A percentile compares a stretch with the other conserved stretches of the same genome.
Conservation (phyloP, 1,284 basidiomycete species). For the Cutaneotrichosporon dermatis region DNA sequence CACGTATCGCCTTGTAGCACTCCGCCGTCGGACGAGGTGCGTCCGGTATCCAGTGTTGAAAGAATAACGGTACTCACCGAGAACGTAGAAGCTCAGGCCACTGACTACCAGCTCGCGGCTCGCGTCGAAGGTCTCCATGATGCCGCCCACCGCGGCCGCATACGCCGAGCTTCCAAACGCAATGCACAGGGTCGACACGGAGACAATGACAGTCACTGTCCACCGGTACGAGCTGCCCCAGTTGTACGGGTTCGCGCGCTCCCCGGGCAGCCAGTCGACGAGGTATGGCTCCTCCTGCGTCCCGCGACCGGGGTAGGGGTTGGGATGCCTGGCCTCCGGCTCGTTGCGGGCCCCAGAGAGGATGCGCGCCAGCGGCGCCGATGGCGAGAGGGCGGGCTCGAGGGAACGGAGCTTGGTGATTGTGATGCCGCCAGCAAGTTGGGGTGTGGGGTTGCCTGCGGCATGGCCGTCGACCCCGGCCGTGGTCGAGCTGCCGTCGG, state of each 20-base stretch:
- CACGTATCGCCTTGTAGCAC: no score
- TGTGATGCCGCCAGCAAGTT: background rate
- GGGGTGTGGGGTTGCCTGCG: no score
- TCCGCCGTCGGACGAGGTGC: no score
- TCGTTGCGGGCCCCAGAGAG: constrained; percentile 5
- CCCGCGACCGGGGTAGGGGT: constrained; percentile 27
- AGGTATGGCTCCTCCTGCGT: constrained; percentile 31
- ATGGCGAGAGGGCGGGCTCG: constrained; percentile 53
- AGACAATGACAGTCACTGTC: constrained; percentile 32
- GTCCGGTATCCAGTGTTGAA: no score
- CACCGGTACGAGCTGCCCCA: constrained; percentile 55
- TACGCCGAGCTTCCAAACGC: constrained; percentile 60
- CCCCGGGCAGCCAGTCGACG: constrained; percentile 53
- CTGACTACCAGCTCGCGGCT: constrained; percentile 56
- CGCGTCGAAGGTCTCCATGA: constrained; percentile 54
- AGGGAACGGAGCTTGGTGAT: constrained; percentile 10
- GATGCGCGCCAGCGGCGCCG: constrained; percentile 13
- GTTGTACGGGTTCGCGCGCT: constrained; percentile 62
- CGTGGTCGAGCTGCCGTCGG: no score
- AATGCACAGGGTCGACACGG: constrained; percentile 58
- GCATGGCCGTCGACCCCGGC: no score
- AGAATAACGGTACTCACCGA: constrained; percentile 19
- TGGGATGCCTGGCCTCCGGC: background rate
- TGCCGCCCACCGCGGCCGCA: constrained; percentile 56
- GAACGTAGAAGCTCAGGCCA: constrained; percentile 51